Conservation (phyloP, 148 eudicot species). For the Amaranthus hypochondriacus region DNA sequence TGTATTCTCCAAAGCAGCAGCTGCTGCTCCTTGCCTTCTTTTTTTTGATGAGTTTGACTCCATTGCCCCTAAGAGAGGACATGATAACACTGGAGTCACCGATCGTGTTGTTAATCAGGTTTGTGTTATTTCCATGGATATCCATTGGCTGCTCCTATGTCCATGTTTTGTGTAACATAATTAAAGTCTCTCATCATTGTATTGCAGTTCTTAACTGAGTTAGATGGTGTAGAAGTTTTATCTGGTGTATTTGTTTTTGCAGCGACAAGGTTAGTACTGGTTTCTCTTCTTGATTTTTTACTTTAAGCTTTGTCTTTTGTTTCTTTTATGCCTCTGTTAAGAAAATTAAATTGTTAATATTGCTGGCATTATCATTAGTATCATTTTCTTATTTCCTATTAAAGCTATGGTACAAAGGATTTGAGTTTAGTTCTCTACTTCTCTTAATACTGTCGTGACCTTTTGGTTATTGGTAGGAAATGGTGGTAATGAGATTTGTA, state of each 20-base stretch:
- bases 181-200: slow-evolving; percentile 1
- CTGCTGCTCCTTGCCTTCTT: slow-evolving; percentile 97
- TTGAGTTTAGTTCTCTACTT: too few species aligned
- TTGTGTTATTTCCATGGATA: neutral
- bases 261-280: slow-evolving; percentile 69
- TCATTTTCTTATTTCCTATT: too few species aligned
- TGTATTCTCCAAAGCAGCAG: slow-evolving; percentile 91
- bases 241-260: slow-evolving; percentile 98
- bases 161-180: slow-evolving; percentile 2
- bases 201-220: slow-evolving; percentile 84
- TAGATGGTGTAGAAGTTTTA: slow-evolving; percentile 96
- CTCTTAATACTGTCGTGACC: too few species aligned
- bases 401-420: too few species aligned
- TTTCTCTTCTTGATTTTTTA: neutral
- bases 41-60: slow-evolving; percentile 99
- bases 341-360: too few species aligned
- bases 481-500: too few species aligned
- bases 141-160: neutral
- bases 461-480: too few species aligned
- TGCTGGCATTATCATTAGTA: too few species aligned
- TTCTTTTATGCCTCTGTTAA: neutral
- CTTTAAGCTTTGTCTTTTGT: neutral
- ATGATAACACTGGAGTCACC: slow-evolving; percentile 98
- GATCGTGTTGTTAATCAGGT: slow-evolving; percentile 99
- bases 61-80: slow-evolving; percentile 98